A percentile compares a stretch with the other conserved stretches of the same genome.
Conservation (phyloP, 441 rosid genomes). For the Breynia disticha region DNA sequence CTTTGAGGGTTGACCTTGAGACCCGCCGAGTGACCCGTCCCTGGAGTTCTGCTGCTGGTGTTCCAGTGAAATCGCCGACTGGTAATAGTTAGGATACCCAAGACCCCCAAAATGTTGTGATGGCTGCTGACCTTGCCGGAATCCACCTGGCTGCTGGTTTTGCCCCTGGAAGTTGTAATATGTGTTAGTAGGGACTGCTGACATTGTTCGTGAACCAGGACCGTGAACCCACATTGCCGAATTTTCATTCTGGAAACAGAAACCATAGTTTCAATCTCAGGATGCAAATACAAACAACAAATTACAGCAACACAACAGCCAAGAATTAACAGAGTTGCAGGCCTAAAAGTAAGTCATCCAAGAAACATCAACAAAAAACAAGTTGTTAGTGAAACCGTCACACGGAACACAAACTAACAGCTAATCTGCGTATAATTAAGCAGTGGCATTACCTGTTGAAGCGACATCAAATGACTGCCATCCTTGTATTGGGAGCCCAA, state of each 20-base stretch:
- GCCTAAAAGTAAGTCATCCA: too few relatives aligned
- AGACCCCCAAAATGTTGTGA: conserved; percentile 67
- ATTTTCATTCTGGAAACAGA: conserved; percentile 59
- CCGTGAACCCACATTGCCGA: conserved; percentile 90
- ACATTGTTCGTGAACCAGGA: conserved; percentile 66
- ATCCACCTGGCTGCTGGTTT: conserved; percentile 67
- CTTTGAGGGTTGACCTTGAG: conserved; percentile 79
- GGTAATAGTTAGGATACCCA: conserved; percentile 86
- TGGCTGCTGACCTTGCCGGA: conserved; percentile 75
- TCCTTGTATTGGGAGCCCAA: conserved; percentile 88
- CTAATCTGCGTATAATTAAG: neutral
- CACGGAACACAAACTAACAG: too few relatives aligned
- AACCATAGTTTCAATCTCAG: neutral
- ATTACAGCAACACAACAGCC: neutral
- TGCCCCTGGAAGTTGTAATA: conserved; percentile 92
- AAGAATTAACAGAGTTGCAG: too few relatives aligned
- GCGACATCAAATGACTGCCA: conserved; percentile 56
- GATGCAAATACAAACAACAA: neutral
- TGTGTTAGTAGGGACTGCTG: conserved; percentile 63
- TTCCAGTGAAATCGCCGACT: conserved; percentile 60
- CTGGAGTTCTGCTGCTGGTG: conserved; percentile 86
- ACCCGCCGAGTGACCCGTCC: conserved; percentile 47
- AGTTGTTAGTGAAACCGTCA: too few relatives aligned
- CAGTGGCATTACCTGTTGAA: conserved; percentile 75
- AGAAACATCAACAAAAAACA: too few relatives aligned